Evolutionary conservation across 768 basidiomycete genomes (phyloP).

Genomic region (Amanita jacksonii): DNA sequence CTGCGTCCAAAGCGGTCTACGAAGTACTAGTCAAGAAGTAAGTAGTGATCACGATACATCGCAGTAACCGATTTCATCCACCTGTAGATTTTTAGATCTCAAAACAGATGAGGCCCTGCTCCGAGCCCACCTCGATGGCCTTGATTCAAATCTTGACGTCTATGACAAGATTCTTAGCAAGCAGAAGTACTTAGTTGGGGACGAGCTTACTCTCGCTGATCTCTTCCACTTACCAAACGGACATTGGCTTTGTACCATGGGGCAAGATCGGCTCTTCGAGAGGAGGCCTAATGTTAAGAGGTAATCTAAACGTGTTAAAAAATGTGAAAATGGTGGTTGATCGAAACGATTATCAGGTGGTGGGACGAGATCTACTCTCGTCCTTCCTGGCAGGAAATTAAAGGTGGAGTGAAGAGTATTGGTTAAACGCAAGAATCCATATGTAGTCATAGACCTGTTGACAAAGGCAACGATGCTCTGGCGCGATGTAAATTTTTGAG

Average conservation of each 20-base stretch:
- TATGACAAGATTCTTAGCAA: conserved; percentile 51
- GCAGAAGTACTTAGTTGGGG: conserved; percentile 46
- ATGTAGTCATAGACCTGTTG: too few relatives aligned
- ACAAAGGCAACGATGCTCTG: too few relatives aligned
- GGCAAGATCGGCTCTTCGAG: conserved; percentile 20
- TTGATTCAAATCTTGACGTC: conserved; percentile 35
- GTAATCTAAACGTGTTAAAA: conserved; percentile 14
- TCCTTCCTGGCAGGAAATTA: conserved; percentile 39
- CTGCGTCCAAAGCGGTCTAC: conserved; percentile 27
- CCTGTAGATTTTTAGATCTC: conserved; percentile 14
- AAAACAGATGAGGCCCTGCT: conserved; percentile 23
- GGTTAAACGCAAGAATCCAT: too few relatives aligned
- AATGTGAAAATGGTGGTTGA: background rate
- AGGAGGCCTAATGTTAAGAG: conserved; percentile 34
- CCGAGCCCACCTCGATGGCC: conserved; percentile 15
- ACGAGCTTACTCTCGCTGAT: conserved; percentile 49
- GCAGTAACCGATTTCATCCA: too few relatives aligned
- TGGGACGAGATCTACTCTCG: conserved; percentile 28
- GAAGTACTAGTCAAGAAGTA: conserved; percentile 49
- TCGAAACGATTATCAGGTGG: conserved; percentile 17
- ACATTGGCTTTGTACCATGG: conserved; percentile 9
- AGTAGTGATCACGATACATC: conserved; percentile 8
- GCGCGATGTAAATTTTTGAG: too few relatives aligned
- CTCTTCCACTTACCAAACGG: conserved; percentile 45
- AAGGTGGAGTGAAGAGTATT: conserved; percentile 23